Base-by-base conservation (phyloP, 2,329 filamentous ascomycete genomes). In the Orbilia brochopaga region DNA sequence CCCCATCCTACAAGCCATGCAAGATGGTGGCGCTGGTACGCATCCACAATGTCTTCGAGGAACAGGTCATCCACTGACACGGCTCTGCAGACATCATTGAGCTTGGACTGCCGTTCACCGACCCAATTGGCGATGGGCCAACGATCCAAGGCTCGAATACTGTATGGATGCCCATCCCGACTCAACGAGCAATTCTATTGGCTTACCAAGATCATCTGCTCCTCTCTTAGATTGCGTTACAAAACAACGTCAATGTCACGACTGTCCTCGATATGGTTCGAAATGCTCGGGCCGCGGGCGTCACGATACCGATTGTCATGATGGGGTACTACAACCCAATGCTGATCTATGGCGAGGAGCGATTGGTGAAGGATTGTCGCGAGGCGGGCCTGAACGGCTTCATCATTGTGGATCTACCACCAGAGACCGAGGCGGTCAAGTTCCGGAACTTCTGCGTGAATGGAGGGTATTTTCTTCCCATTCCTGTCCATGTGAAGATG, bases 261-360 rank as follows among this genome's bases (percentile, higher is more conserved):
- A 87, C 85, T 58, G 90, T 90, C 15, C 85, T 99, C 44, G 85
- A 90, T 77, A 93, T 96, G 84, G 89, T 97, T 73, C 88, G 89
- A 76, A 86, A 90, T 74, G 91, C 93, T 52, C 85, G 94, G 77
- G 84, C 85, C 76, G 85, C 85, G 73, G 94, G 94, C 46, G 83
- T 97, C 62, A 88, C 85, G 77, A 87, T 89, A 0, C 94, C 94
- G 0, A 86, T 99, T 46, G 82, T 99, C 78, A 85, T 99, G 75
- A 99, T 99, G 94, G 94, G 94, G 77, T 99, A 99, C 85, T 99
- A 96, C 82, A 99, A 99, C 83, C 94, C 94, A 0, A 84, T 97
- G 73, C 83, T 97, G 73, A 91, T 89, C 77, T 99, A 97, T 79
- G 94, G 94, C 60, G 94, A 99, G 82, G 92, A 96, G 81, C 86